Conservation (phyloP, 176 grass and related monocot genomes). For the Aegilops umbellulata region DNA sequence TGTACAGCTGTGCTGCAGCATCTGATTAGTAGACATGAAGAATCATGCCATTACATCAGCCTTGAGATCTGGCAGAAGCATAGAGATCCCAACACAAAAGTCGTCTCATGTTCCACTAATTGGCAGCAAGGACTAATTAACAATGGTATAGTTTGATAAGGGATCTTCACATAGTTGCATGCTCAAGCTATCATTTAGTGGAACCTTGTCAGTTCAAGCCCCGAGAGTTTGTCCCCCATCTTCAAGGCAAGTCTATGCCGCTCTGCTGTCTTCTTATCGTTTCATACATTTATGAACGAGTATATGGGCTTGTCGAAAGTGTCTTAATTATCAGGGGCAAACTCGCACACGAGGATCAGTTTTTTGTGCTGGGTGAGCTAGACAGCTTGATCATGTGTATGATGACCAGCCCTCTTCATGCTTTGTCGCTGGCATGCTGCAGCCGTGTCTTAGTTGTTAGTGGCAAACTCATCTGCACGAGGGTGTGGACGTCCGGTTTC, state of each 20-base stretch:
- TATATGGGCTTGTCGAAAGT: not conserved
- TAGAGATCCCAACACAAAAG: too few species aligned
- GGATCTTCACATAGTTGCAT: too few species aligned
- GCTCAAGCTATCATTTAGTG: too few species aligned
- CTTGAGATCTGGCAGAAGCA: too few species aligned
- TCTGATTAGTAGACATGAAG: too few species aligned
- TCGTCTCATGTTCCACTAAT: too few species aligned
- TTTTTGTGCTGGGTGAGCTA: too few species aligned
- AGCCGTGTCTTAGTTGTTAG: not conserved
- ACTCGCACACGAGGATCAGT: not conserved
- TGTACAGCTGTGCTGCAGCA: too few species aligned
- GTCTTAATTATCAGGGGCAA: not conserved
- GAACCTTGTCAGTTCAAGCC: not conserved
- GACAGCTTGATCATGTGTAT: not conserved
- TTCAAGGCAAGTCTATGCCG: not conserved
- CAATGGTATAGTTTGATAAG: not conserved
- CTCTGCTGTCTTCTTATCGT: not conserved
- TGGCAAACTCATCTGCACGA: conserved; percentile 1
- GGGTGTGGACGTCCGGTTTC: not conserved
- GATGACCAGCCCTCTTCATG: not conserved
- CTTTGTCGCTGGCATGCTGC: too few species aligned
- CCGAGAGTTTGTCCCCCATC: not conserved
- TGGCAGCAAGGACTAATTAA: too few species aligned
- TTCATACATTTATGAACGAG: not conserved
- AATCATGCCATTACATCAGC: too few species aligned